phyloP scores from a whole-genome alignment of 441 rosid genomes.

The Melianthus villosus region DNA sequence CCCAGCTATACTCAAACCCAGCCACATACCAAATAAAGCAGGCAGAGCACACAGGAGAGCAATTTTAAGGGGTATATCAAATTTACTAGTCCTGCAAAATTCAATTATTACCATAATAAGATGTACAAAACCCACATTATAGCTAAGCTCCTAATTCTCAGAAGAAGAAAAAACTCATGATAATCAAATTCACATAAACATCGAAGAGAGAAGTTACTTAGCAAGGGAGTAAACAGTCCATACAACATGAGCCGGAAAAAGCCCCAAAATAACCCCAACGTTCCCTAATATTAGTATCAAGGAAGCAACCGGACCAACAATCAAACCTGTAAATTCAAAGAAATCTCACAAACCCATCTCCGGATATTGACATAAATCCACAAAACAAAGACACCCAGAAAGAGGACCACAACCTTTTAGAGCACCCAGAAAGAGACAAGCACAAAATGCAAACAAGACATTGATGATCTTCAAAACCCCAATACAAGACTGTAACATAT shows the following conservation, averaged over 20 bases:
- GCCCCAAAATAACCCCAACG: constrained; percentile 50
- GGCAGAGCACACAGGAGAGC: constrained; percentile 47
- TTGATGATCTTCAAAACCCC: constrained; percentile 27
- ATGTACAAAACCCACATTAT: not conserved
- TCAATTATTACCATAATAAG: constrained; percentile 1
- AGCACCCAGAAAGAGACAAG: constrained; percentile 57
- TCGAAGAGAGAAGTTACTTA: constrained; percentile 18
- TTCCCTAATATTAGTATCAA: constrained; percentile 46
- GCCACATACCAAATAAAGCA: constrained; percentile 50
- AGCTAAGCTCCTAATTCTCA: not conserved
- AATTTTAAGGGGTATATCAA: constrained; percentile 45
- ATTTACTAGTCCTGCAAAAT: constrained; percentile 35
- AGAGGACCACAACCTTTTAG: constrained; percentile 41
- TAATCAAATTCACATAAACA: not conserved
- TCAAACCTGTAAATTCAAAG: constrained; percentile 25
- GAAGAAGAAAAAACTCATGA: not conserved
- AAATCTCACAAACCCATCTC: constrained; percentile 8
- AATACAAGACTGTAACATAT: too few species aligned
- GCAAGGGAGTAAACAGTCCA: constrained; percentile 52
- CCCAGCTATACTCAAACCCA: constrained; percentile 51
- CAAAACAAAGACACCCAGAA: not conserved
- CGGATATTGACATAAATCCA: not conserved
- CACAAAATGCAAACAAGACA: constrained; percentile 48
- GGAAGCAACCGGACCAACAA: constrained; percentile 66
- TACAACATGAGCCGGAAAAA: constrained; percentile 54